Percentiles rank a stretch among this genome's conserved stretches.
Conservation (phyloP, 83 land plant genomes). For the Picea engelmannii region DNA sequence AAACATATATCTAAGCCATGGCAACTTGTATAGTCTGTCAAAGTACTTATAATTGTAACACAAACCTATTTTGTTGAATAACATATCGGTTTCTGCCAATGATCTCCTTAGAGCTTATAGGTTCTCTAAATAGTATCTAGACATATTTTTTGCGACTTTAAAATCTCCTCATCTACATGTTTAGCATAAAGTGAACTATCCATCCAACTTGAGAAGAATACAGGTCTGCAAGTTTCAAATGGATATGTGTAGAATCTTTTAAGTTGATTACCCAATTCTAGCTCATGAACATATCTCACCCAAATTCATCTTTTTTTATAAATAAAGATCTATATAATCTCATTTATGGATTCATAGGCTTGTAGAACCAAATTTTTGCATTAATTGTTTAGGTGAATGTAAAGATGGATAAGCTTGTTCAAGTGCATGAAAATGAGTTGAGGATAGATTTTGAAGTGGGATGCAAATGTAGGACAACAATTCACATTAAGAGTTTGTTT, state of each 20-base stretch:
- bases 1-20: background rate
- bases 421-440: conserved; percentile 51
- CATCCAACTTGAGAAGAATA: background rate
- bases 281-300: background rate
- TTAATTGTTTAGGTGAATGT: background rate
- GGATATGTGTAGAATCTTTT: background rate
- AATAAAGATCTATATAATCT: background rate
- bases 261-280: background rate
- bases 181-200: background rate
- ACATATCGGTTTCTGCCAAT: background rate
- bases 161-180: too few species aligned
- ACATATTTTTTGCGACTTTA: too few species aligned
- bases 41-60: background rate
- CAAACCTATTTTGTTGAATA: too few species aligned
- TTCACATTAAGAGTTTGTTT: conserved; percentile 50
- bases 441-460: conserved; percentile 46
- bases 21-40: background rate
- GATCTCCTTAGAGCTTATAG: too few species aligned
- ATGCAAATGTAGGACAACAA: conserved; percentile 42
- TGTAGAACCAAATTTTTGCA: background rate
- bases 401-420: conserved; percentile 47
- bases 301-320: background rate
- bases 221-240: background rate
- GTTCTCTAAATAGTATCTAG: too few species aligned
- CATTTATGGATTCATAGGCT: background rate